These are phyloP conservation scores for Raddia guianensis DNA, from an alignment of 176 grass and related monocot species.

Conservation along the genomic window DNA sequence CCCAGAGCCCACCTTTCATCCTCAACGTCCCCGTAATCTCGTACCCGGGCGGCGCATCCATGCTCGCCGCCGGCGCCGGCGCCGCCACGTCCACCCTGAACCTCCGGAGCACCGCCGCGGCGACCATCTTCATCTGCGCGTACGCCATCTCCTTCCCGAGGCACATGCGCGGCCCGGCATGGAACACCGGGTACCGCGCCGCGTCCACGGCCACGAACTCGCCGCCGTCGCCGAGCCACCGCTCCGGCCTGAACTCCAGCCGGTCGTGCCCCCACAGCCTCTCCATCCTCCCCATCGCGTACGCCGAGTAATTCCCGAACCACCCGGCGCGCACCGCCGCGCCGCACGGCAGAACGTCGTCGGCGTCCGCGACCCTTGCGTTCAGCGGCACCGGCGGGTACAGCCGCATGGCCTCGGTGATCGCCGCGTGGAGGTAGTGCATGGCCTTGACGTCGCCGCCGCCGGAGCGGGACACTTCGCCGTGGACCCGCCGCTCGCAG, in stretches of 20 bases:
- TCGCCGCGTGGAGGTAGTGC: conserved; percentile 68
- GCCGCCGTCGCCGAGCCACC: conserved; percentile 57
- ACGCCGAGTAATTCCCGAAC: conserved; percentile 53
- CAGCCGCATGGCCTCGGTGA: conserved; percentile 70
- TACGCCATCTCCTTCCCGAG: conserved; percentile 86
- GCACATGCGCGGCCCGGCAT: conserved; percentile 64
- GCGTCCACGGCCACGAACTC: conserved; percentile 48
- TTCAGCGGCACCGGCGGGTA: conserved; percentile 79
- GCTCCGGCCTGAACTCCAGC: conserved; percentile 61
- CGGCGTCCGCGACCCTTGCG: conserved; percentile 35
- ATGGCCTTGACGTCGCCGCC: conserved; percentile 35
- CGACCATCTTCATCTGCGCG: conserved; percentile 80
- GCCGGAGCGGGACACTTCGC: conserved; percentile 45
- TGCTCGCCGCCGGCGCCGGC: neutral
- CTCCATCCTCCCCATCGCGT: conserved; percentile 77
- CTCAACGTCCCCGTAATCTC: conserved; percentile 56
- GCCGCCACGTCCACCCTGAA: conserved; percentile 36
- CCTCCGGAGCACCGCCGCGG: conserved; percentile 45
- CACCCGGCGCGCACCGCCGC: conserved; percentile 56
- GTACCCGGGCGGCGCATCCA: conserved; percentile 43
- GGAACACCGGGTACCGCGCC: conserved; percentile 59
- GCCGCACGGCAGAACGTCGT: conserved; percentile 68
- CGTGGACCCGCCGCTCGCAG: conserved; percentile 48
- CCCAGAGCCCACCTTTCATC: conserved; percentile 55
- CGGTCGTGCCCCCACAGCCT: conserved; percentile 53